A percentile compares a stretch with the other conserved stretches of the same genome.
phyloP scores from a whole-genome alignment of 2,329 filamentous ascomycete genomes.

The Hymenoscyphus scutula region DNA sequence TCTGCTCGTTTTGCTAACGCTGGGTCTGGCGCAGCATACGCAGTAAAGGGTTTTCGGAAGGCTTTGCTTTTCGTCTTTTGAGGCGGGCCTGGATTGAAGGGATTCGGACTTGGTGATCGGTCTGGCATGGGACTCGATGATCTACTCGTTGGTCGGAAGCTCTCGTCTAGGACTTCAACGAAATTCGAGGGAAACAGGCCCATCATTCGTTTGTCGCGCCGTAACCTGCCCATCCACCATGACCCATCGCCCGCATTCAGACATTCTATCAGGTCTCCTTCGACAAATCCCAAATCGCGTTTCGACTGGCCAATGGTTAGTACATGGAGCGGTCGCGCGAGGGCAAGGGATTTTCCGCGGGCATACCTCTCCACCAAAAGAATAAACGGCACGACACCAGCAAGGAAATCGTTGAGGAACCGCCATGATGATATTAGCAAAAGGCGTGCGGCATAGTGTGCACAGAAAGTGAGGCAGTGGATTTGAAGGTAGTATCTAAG shows the following conservation, averaged over 20 bases:
- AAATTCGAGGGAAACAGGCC: slow-evolving; percentile 97
- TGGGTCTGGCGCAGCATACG: slow-evolving; percentile 64
- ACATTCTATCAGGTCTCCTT: slow-evolving; percentile 97
- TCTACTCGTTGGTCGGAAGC: slow-evolving; percentile 73
- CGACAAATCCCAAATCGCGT: slow-evolving; percentile 92
- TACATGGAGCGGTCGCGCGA: slow-evolving; percentile 7
- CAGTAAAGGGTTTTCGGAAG: slow-evolving; percentile 65
- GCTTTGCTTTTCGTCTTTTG: slow-evolving; percentile 50
- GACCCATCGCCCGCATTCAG: slow-evolving; percentile 95
- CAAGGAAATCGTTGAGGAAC: slow-evolving; percentile 15
- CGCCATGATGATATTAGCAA: slow-evolving; percentile 9
- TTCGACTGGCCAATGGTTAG: slow-evolving; percentile 59
- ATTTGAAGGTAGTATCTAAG: not conserved
- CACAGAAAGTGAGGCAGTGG: not conserved
- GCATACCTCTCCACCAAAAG: slow-evolving; percentile 79
- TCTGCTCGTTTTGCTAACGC: slow-evolving; percentile 54
- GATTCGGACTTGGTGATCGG: slow-evolving; percentile 35
- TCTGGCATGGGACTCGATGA: slow-evolving; percentile 51
- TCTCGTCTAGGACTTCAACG: slow-evolving; percentile 81
- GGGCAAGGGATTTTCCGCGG: slow-evolving; percentile 5
- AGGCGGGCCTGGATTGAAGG: slow-evolving; percentile 34
- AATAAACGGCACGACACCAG: slow-evolving; percentile 51
- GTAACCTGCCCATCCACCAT: slow-evolving; percentile 96
- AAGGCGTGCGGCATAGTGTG: slow-evolving; percentile 5
- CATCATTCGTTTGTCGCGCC: slow-evolving; percentile 84